Conservation (phyloP, 768 basidiomycete genomes). For the Lactifluus pinguis region DNA sequence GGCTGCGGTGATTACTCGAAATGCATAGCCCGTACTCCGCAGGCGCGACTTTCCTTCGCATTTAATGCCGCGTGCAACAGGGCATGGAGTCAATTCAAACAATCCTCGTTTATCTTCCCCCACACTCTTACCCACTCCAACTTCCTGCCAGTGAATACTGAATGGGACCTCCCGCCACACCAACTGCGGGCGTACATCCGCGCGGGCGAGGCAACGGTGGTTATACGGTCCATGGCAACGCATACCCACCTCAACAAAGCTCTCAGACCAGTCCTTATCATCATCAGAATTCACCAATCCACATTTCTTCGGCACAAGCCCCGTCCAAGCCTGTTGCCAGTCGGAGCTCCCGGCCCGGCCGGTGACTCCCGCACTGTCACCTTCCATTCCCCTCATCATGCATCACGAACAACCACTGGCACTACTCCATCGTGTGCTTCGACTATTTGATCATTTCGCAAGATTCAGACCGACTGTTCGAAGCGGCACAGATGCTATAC, state of each 20-base stretch:
- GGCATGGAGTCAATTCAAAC: neutral
- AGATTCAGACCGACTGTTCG: too few species aligned
- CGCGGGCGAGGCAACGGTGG: conserved; percentile 1
- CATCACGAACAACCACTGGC: too few species aligned
- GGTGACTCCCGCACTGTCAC: neutral
- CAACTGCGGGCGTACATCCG: conserved; percentile 2
- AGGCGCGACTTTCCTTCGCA: neutral
- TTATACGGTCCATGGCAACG: neutral
- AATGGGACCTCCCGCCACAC: conserved; percentile 11
- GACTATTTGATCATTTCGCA: too few species aligned
- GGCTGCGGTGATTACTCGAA: neutral
- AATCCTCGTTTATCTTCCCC: neutral
- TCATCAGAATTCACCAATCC: neutral
- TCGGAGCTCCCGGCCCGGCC: neutral
- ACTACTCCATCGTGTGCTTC: neutral
- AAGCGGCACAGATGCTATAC: too few species aligned
- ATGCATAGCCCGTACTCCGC: neutral
- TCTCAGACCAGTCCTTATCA: neutral
- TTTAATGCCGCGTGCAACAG: neutral
- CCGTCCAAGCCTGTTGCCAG: neutral
- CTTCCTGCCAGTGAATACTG: neutral
- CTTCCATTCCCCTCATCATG: too few species aligned
- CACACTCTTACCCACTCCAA: too few species aligned
- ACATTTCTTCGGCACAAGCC: neutral
- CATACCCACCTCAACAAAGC: neutral